These are phyloP conservation scores for Mycena olivaceomarginata DNA, from an alignment of 768 basidiomycete genomes.

Conservation along the genomic window DNA sequence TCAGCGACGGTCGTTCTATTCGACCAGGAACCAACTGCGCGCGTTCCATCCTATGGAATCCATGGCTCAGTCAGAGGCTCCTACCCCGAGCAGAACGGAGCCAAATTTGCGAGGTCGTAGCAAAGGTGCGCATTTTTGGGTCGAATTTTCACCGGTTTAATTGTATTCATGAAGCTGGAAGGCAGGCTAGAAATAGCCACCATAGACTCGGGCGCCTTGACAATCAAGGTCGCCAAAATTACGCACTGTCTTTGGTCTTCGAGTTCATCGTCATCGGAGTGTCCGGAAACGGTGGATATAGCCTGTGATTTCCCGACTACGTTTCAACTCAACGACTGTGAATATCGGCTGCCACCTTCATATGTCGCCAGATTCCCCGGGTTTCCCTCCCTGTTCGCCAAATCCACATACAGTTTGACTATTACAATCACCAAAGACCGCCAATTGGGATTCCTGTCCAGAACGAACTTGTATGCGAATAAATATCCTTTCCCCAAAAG, in stretches of 20 bases:
- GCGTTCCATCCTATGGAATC: constrained; percentile 27
- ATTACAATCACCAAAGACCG: constrained; percentile 36
- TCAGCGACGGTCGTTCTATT: constrained; percentile 38
- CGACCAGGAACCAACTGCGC: constrained; percentile 24
- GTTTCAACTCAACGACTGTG: constrained; percentile 15
- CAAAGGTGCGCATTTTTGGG: constrained; percentile 22
- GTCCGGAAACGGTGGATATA: constrained; percentile 32
- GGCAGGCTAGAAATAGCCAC: constrained; percentile 37
- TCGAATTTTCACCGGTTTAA: background rate
- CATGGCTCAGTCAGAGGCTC: constrained; percentile 16
- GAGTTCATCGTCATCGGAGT: constrained; percentile 13
- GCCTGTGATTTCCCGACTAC: constrained; percentile 25
- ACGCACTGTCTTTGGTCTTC: constrained; percentile 24
- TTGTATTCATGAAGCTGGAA: constrained; percentile 21
- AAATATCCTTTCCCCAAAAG: too few relatives aligned
- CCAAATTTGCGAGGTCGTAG: constrained; percentile 20
- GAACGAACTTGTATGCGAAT: constrained; percentile 30
- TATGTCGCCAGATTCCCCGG: constrained; percentile 36
- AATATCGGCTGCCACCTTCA: constrained; percentile 36
- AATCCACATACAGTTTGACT: constrained; percentile 31
- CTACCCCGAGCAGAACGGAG: constrained; percentile 27
- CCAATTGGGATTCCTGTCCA: constrained; percentile 32
- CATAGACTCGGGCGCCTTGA: constrained; percentile 17
- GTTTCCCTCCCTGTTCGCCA: constrained; percentile 35
- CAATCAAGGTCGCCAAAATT: constrained; percentile 9